phyloP scores from a whole-genome alignment of 2,329 filamentous ascomycete species.

The Monilinia aucupariae region DNA sequence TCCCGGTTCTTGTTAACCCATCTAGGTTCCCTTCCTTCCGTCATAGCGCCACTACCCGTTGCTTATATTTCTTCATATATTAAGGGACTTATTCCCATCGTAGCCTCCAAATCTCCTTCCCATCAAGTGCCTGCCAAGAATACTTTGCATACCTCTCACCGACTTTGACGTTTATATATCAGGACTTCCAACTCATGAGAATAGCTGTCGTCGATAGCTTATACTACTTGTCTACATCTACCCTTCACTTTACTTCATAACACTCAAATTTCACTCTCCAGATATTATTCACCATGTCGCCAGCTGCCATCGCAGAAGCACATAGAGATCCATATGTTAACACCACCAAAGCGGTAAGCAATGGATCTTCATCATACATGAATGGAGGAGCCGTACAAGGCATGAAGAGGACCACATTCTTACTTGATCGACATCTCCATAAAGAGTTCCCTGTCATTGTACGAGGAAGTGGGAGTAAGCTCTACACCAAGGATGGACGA shows the following conservation, averaged over 20 bases:
- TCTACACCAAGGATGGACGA: constrained; percentile 41
- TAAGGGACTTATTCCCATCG: neutral
- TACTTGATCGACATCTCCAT: constrained; percentile 31
- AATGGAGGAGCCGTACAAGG: constrained; percentile 13
- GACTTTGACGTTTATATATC: constrained; percentile 1
- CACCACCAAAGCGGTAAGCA: neutral
- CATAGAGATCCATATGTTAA: neutral
- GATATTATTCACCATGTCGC: constrained; percentile 13
- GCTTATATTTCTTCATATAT: constrained; percentile 6
- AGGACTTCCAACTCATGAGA: neutral
- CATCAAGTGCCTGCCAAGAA: neutral
- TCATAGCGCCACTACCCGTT: constrained; percentile 13
- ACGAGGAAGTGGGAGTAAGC: constrained; percentile 29
- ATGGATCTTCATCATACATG: constrained; percentile 1
- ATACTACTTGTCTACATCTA: neutral
- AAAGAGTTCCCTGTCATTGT: constrained; percentile 30
- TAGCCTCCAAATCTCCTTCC: constrained; percentile 3
- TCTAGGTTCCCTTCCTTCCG: constrained; percentile 10
- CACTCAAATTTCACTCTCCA: neutral
- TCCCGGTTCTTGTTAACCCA: constrained; percentile 6
- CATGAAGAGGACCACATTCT: constrained; percentile 24
- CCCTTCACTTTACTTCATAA: neutral
- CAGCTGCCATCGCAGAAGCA: constrained; percentile 14
- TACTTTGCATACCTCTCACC: neutral
- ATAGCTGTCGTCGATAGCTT: constrained; percentile 1